These are phyloP conservation scores for Amanita fuliginea DNA, from an alignment of 768 basidiomycete genomes.

Conservation along the genomic window DNA sequence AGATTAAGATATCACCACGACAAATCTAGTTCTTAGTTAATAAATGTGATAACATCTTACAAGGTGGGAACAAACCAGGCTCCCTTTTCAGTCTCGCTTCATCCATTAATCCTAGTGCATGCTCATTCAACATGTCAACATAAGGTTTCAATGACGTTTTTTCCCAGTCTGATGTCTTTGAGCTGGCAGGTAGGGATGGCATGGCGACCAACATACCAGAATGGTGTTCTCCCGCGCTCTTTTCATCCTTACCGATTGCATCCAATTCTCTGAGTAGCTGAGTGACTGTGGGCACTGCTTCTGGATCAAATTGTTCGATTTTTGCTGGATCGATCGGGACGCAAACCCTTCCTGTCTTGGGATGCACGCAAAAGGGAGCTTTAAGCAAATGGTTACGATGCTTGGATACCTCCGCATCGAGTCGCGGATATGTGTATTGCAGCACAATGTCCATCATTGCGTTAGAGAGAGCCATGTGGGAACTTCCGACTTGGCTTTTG, in stretches of 20 bases:
- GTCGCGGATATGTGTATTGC: conserved; percentile 90
- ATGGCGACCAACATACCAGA: conserved; percentile 25
- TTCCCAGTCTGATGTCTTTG: conserved; percentile 54
- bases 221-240: conserved; percentile 30
- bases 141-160: conserved; percentile 83
- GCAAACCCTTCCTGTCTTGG: conserved; percentile 91
- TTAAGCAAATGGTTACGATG: conserved; percentile 97
- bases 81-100: conserved; percentile 41
- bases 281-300: conserved; percentile 73
- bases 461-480: conserved; percentile 19
- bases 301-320: conserved; percentile 79
- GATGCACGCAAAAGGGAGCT: conserved; percentile 95
- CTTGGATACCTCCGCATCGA: conserved; percentile 96
- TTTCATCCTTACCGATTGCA: conserved; percentile 18
- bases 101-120: conserved; percentile 48
- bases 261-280: conserved; percentile 80
- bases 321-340: conserved; percentile 76
- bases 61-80: conserved; percentile 18
- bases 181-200: conserved; percentile 5
- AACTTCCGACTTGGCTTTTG: background rate
- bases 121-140: conserved; percentile 80
- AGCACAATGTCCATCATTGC: conserved; percentile 83
- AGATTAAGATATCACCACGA: conserved; percentile 17
- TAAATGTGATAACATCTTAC: background rate
- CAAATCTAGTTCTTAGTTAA: conserved; percentile 14